phyloP scores from a whole-genome alignment of 2,329 filamentous ascomycete species.

The Pseudocercospora fuligena region DNA sequence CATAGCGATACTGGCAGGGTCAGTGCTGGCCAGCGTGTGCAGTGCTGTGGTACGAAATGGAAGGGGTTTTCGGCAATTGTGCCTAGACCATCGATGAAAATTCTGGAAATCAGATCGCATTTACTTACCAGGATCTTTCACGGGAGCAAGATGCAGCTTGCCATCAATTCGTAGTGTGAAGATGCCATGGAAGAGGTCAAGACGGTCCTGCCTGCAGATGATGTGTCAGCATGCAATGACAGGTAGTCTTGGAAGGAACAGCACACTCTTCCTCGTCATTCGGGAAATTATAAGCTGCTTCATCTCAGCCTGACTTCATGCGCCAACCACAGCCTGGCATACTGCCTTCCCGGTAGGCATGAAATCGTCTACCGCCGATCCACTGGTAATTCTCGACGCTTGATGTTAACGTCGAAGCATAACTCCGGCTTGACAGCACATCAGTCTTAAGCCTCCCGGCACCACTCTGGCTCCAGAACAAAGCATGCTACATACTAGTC shows the following conservation, averaged over 20 bases:
- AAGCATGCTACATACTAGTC: constrained; percentile 4
- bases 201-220: constrained; percentile 26
- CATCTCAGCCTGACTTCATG: constrained; percentile 1
- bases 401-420: constrained; percentile 4
- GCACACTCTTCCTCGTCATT: constrained; percentile 38
- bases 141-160: constrained; percentile 21
- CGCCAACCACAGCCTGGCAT: background rate
- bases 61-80: no score
- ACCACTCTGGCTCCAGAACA: background rate
- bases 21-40: no score
- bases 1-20: no score
- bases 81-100: no score
- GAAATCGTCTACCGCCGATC: constrained; percentile 10
- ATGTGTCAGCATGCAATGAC: no score
- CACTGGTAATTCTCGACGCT: constrained; percentile 4
- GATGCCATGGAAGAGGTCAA: constrained; percentile 52
- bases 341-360: constrained; percentile 11
- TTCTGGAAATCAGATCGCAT: no score
- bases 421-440: background rate
- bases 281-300: constrained; percentile 31
- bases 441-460: background rate
- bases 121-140: constrained; percentile 14
- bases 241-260: no score
- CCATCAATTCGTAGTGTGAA: constrained; percentile 40
- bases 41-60: no score